Base-by-base conservation (phyloP, 371 early-diverging fungal genomes). In the Mortierella sp. region DNA sequence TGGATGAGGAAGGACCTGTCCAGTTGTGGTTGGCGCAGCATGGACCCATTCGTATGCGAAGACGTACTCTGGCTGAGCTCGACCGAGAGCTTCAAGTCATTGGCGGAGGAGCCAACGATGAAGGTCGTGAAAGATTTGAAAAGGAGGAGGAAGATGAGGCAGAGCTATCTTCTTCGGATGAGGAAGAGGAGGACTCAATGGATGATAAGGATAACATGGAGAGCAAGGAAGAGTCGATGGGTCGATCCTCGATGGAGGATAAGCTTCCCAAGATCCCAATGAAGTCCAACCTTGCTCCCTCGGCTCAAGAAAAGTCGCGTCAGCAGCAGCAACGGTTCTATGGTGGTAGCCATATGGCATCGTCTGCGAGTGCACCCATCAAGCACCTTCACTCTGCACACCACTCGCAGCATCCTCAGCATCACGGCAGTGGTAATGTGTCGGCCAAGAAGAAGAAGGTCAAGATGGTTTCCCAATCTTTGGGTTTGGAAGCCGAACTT, bases 11-110 rank as follows among this genome's bases (percentile, higher is more conserved):
- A 45, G 70, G 70, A 12, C 70, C 70, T 2, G 57, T 70, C 23
- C 70, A 70, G 45, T 43, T 70, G 18, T 70, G 70, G 70, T 59
- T 70, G 64, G 70, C 70, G 1, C 70, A 70, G 23, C 64, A 63
- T 37, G 70, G 70, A 21, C 60, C 70, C 5, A 55, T 70, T 25
- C 64, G 64, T 7, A 64, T 70, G 64, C 48, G 70, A 44, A 64
- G 70, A 21, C 61, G 68, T 7, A 37, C 37, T 9, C 37, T 37
- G 3, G 3, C 37, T 37, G 37, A 37, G 37, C 37, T 37, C 9
- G 37, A 37, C 37, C 37, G 37, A 37, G 37, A 37, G 37, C 9
- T 37, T 3, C 53, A 23, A 23, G 23, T 14, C 50, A 50, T 15
- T 64, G 30, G 26, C 53, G 50, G 58, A 62, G 64, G 70, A 63